Evolutionary conservation across 768 basidiomycete species (phyloP).

Genomic region (Phaeotremella fagi): DNA sequence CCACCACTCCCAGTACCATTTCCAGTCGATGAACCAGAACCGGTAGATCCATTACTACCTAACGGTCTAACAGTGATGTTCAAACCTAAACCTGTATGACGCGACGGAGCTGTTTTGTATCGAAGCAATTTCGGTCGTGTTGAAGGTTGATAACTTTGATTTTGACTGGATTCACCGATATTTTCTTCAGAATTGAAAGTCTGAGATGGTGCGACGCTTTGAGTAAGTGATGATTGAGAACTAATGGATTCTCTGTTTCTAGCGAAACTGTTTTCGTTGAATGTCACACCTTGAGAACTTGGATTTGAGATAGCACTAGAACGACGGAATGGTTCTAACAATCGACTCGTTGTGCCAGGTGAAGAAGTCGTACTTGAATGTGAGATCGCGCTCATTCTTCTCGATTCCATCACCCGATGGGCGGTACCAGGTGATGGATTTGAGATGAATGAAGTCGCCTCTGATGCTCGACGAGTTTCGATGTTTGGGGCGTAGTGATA

Average conservation of each 20-base stretch:
- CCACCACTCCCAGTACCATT: not conserved
- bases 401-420: not conserved
- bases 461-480: slow-evolving; percentile 21
- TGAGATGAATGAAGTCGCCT: not conserved
- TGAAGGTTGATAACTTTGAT: not conserved
- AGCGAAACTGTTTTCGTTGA: too few species aligned
- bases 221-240: not conserved
- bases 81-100: slow-evolving; percentile 24
- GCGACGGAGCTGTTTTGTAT: slow-evolving; percentile 32
- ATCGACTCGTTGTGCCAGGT: not conserved
- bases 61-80: slow-evolving; percentile 22
- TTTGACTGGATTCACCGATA: not conserved
- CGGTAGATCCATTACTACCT: not conserved
- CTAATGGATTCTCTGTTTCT: too few species aligned
- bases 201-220: not conserved
- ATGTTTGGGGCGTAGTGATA: slow-evolving; percentile 25
- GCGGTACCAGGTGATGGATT: not conserved
- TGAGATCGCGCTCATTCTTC: not conserved
- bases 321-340: not conserved
- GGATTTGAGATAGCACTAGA: not conserved
- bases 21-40: not conserved
- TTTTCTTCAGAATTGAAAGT: not conserved
- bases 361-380: not conserved
- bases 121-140: slow-evolving; percentile 22
- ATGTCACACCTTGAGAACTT: too few species aligned